These are phyloP conservation scores for Talaromyces sp. DNA, from an alignment of 2,329 filamentous ascomycete species.

Conservation along the genomic window DNA sequence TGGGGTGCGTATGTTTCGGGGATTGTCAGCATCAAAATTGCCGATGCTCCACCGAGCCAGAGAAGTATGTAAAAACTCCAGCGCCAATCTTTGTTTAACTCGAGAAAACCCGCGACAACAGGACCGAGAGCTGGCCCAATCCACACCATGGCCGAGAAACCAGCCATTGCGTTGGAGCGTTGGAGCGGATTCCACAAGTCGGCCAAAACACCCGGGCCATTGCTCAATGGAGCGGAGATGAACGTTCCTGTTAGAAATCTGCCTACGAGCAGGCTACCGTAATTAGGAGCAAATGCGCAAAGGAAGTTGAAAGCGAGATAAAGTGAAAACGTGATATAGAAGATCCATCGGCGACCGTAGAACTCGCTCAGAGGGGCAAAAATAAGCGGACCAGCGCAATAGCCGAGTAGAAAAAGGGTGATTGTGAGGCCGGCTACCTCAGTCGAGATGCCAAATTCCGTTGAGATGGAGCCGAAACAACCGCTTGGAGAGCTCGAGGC, in stretches of 20 bases:
- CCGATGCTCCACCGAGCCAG: constrained; percentile 32
- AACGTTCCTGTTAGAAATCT: constrained; percentile 60
- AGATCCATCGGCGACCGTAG: constrained; percentile 56
- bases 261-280: constrained; percentile 56
- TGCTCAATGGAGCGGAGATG: constrained; percentile 59
- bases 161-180: constrained; percentile 55
- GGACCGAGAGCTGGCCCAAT: constrained; percentile 45
- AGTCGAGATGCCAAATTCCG: background rate
- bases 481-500: background rate
- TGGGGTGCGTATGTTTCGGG: constrained; percentile 54
- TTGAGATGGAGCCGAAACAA: background rate
- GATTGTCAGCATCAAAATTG: constrained; percentile 51
- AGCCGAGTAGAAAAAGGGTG: constrained; percentile 46
- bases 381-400: constrained; percentile 55
- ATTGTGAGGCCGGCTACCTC: background rate
- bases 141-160: constrained; percentile 49
- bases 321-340: constrained; percentile 54
- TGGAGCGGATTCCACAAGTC: constrained; percentile 60
- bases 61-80: constrained; percentile 44
- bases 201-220: constrained; percentile 63
- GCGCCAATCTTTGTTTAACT: constrained; percentile 48
- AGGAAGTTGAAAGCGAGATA: constrained; percentile 61
- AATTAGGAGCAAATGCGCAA: constrained; percentile 56
- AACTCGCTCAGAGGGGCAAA: constrained; percentile 60
- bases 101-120: constrained; percentile 47